Percentiles rank a stretch among this genome's conserved stretches.
Evolutionary conservation across 176 grass and related monocot species (phyloP).

Genomic region (Zoysia japonica): DNA sequence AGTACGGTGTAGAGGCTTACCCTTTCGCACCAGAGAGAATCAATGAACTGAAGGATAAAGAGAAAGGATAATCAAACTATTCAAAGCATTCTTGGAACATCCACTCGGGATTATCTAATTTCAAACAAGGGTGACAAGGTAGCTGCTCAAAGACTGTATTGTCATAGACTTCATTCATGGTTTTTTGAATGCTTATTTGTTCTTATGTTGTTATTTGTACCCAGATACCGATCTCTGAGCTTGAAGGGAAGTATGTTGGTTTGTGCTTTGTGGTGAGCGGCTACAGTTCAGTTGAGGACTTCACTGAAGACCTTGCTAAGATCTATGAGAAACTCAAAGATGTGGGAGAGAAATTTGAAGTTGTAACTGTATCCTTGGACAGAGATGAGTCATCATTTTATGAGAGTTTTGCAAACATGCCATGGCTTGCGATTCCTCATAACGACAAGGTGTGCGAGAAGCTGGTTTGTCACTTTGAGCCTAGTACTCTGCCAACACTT

Average conservation of each 20-base stretch:
- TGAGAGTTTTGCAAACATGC: slow-evolving; percentile 53
- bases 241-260: slow-evolving; percentile 71
- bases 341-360: slow-evolving; percentile 71
- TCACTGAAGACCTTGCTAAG: slow-evolving; percentile 56
- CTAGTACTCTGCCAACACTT: slow-evolving; percentile 53
- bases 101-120: slow-evolving; percentile 58
- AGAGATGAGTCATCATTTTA: slow-evolving; percentile 40
- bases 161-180: background rate
- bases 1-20: slow-evolving; percentile 60
- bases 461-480: slow-evolving; percentile 71
- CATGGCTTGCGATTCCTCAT: slow-evolving; percentile 80
- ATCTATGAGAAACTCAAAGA: slow-evolving; percentile 76
- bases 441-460: slow-evolving; percentile 56
- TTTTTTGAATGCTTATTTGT: slow-evolving; percentile 32
- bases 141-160: slow-evolving; percentile 13
- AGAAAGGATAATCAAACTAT: slow-evolving; percentile 70
- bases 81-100: slow-evolving; percentile 51
- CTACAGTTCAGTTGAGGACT: slow-evolving; percentile 42
- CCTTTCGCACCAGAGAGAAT: slow-evolving; percentile 69
- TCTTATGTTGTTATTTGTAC: slow-evolving; percentile 13
- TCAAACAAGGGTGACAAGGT: slow-evolving; percentile 66
- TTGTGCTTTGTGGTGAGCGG: slow-evolving; percentile 55
- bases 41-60: slow-evolving; percentile 54
- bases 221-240: slow-evolving; percentile 65
- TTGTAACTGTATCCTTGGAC: slow-evolving; percentile 62